A percentile compares a stretch with the other conserved stretches of the same genome.
These are phyloP conservation scores for Heimioporus sp. DNA, from an alignment of 768 basidiomycete genomes.

Conservation along the genomic window DNA sequence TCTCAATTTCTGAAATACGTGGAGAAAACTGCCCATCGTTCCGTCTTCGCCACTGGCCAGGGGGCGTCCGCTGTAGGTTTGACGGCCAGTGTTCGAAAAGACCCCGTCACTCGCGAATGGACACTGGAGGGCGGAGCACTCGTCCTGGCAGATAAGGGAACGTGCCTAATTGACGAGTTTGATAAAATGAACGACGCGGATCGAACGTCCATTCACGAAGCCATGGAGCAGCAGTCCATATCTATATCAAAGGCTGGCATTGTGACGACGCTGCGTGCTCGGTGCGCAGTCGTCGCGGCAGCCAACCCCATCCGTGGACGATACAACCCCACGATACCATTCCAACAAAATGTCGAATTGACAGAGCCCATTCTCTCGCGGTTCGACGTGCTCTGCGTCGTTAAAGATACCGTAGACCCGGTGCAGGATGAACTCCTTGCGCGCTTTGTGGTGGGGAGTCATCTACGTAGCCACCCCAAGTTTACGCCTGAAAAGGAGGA, in stretches of 20 bases:
- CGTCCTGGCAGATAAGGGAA: conserved; percentile 98
- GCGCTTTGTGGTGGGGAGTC: conserved; percentile 96
- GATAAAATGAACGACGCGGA: conserved; percentile 99
- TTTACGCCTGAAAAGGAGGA: conserved; percentile 88
- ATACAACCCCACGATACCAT: conserved; percentile 98
- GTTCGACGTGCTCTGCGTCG: conserved; percentile 97
- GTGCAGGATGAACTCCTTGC: conserved; percentile 96
- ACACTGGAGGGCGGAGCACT: conserved; percentile 97
- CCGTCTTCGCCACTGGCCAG: conserved; percentile 97
- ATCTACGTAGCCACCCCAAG: conserved; percentile 90
- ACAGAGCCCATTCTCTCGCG: conserved; percentile 98
- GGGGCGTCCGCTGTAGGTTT: conserved; percentile 98
- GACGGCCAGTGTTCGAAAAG: conserved; percentile 98
- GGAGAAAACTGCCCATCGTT: conserved; percentile 97
- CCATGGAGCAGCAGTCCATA: conserved; percentile 99
- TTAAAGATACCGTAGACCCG: conserved; percentile 96
- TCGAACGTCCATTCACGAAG: conserved; percentile 97
- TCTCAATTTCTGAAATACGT: conserved; percentile 99
- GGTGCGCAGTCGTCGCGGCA: conserved; percentile 96
- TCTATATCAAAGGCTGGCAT: conserved; percentile 99
- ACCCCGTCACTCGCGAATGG: conserved; percentile 97
- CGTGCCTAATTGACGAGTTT: conserved; percentile 97
- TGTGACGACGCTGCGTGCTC: conserved; percentile 95
- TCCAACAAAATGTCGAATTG: conserved; percentile 97
- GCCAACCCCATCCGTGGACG: conserved; percentile 97